Percentiles rank a stretch among this genome's conserved stretches.
These are phyloP conservation scores for Ziziphus jujuba DNA, from an alignment of 306 rosid genomes.

Conservation along the genomic window DNA sequence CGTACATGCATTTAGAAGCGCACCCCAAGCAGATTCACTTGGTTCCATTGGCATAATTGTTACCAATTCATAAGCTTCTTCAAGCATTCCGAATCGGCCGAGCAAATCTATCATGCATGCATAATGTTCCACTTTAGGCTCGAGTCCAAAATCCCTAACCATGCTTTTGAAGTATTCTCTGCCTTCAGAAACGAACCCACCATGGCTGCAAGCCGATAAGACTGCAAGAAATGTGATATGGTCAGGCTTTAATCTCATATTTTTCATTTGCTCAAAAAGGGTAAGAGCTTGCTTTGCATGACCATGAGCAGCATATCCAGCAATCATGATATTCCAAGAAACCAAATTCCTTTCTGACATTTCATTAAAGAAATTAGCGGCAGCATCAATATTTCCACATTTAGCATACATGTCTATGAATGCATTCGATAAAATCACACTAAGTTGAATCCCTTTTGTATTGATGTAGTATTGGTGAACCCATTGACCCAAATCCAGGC, in stretches of 20 bases:
- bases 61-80: constrained; percentile 63
- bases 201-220: constrained; percentile 77
- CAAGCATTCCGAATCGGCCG: constrained; percentile 59
- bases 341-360: constrained; percentile 51
- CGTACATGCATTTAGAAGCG: constrained; percentile 71
- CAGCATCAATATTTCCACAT: constrained; percentile 59
- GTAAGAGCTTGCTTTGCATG: constrained; percentile 45
- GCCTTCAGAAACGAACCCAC: constrained; percentile 61
- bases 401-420: constrained; percentile 75
- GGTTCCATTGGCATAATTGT: constrained; percentile 69
- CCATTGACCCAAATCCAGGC: constrained; percentile 58
- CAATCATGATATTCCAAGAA: constrained; percentile 77
- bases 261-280: constrained; percentile 53
- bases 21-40: constrained; percentile 77
- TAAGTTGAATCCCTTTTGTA: constrained; percentile 23
- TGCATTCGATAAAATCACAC: constrained; percentile 60
- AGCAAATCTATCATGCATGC: constrained; percentile 74
- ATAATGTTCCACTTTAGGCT: constrained; percentile 62
- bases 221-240: constrained; percentile 59
- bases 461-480: constrained; percentile 44
- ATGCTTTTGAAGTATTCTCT: constrained; percentile 51
- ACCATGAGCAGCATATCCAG: constrained; percentile 68
- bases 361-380: constrained; percentile 47
- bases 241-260: constrained; percentile 46
- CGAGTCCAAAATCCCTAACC: constrained; percentile 44